Conservation (phyloP, 305 asterid species). For the Fraxinus angustifolia region DNA sequence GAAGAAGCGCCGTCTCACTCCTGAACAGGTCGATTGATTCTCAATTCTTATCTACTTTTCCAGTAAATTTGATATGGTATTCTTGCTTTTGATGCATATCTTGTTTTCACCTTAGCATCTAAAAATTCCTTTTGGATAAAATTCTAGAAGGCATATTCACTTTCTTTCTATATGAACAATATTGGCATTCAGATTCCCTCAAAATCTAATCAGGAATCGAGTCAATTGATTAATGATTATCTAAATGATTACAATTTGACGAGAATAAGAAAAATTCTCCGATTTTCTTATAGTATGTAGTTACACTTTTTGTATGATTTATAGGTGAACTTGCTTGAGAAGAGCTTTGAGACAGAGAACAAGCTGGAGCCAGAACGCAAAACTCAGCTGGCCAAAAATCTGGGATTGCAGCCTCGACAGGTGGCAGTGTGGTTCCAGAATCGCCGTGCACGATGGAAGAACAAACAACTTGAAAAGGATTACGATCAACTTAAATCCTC, state of each 20-base stretch:
- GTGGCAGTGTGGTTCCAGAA: constrained; percentile 99
- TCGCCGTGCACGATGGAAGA: constrained; percentile 99
- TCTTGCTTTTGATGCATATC: background rate
- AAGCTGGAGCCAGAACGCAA: constrained; percentile 96
- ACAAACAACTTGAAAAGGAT: constrained; percentile 86
- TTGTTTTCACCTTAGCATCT: background rate
- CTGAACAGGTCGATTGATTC: constrained; percentile 64
- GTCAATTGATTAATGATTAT: background rate
- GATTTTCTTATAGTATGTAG: background rate
- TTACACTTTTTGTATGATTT: background rate
- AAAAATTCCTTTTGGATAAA: background rate
- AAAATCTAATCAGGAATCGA: background rate
- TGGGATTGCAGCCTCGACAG: constrained; percentile 91
- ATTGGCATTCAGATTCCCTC: background rate
- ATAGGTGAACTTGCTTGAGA: constrained; percentile 91
- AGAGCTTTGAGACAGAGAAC: constrained; percentile 91
- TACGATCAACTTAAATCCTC: constrained; percentile 80
- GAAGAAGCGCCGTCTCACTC: constrained; percentile 90
- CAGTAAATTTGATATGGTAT: background rate
- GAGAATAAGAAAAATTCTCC: background rate
- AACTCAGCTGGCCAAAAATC: constrained; percentile 82
- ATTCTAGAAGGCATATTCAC: background rate
- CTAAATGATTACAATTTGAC: background rate
- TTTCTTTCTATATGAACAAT: background rate
- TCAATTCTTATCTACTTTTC: background rate